Conservation (phyloP, 495 filamentous ascomycete genomes). For the Neurospora terricola region DNA sequence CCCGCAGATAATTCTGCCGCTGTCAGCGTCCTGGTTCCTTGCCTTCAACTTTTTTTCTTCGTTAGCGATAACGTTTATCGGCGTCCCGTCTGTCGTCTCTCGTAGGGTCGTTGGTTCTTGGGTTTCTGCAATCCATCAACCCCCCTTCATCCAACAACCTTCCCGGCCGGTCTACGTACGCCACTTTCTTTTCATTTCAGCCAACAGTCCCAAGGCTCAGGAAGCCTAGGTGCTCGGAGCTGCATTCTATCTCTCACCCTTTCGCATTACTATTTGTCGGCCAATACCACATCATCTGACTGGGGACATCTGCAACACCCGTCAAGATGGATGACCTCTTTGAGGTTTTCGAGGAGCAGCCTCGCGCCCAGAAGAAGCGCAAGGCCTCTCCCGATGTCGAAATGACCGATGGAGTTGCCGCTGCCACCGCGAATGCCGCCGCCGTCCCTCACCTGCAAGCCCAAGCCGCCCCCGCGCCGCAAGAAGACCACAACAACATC, state of each 20-base stretch:
- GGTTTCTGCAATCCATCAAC: neutral
- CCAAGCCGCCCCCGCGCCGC: neutral
- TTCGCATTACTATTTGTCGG: neutral
- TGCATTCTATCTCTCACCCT: neutral
- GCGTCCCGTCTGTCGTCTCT: neutral
- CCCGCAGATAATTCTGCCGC: conserved; percentile 9
- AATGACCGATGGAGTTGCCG: conserved; percentile 31
- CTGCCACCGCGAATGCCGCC: conserved; percentile 2
- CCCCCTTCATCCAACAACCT: neutral
- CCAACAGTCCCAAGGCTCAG: neutral
- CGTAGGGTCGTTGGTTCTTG: neutral
- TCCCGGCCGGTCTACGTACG: neutral
- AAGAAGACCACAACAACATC: neutral
- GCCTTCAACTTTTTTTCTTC: conserved; percentile 19
- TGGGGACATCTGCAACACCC: conserved; percentile 3
- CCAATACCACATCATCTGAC: neutral
- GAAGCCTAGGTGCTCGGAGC: neutral
- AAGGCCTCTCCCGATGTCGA: conserved; percentile 62
- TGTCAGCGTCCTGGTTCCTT: conserved; percentile 2
- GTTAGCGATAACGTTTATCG: conserved; percentile 1
- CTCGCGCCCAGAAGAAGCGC: conserved; percentile 53
- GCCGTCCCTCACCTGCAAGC: neutral
- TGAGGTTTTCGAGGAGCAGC: conserved; percentile 67
- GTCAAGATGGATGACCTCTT: conserved; percentile 69
- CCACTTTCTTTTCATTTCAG: neutral